Conservation (phyloP, 148 eudicot species). For the Rhododendron williamsianum region DNA sequence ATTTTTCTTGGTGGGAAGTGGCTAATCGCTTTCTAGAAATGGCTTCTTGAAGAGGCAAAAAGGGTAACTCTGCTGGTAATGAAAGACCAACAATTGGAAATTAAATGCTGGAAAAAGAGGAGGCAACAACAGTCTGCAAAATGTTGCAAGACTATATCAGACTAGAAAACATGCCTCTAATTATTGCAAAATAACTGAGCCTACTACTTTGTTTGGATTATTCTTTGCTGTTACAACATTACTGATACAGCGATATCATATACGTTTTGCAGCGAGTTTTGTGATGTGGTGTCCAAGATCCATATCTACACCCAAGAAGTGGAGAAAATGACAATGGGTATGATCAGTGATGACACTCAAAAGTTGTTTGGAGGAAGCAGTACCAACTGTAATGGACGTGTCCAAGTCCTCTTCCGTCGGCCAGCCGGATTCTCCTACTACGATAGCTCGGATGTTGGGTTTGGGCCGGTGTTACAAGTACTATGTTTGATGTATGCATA, state of each 20-base stretch:
- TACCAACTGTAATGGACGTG: slow-evolving; percentile 36
- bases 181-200: background rate
- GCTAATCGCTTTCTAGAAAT: background rate
- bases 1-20: background rate
- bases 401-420: slow-evolving; percentile 69
- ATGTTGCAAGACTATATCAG: background rate
- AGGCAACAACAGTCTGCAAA: background rate
- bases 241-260: background rate
- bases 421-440: slow-evolving; percentile 51
- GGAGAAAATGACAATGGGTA: slow-evolving; percentile 64
- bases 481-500: background rate
- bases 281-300: slow-evolving; percentile 65
- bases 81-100: background rate
- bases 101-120: background rate
- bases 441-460: slow-evolving; percentile 29
- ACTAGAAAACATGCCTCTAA: background rate
- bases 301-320: slow-evolving; percentile 80
- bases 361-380: slow-evolving; percentile 85
- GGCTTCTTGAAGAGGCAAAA: background rate
- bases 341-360: slow-evolving; percentile 60
- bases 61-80: background rate
- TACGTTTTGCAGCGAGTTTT: slow-evolving; percentile 58
- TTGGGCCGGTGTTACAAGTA: background rate
- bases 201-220: background rate
- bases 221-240: background rate